phyloP scores from a whole-genome alignment of 495 filamentous ascomycete genomes.

The Endocarpon pusillum region DNA sequence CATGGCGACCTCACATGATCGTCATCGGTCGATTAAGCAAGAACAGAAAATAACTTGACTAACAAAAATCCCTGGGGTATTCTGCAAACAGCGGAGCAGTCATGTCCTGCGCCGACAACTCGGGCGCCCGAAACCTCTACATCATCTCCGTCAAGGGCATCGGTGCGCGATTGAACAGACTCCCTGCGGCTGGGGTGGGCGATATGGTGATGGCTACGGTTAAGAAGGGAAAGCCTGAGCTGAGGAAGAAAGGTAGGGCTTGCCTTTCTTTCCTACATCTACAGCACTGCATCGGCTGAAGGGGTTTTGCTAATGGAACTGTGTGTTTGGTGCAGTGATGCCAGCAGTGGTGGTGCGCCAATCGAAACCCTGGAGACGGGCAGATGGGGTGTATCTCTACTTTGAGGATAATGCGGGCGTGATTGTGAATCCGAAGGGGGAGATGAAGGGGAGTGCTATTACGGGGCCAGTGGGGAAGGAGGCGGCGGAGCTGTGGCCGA shows the following conservation, averaged over 20 bases:
- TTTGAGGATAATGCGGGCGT: conserved; percentile 99
- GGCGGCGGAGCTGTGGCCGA: conserved; percentile 97
- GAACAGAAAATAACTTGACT: conserved; percentile 3
- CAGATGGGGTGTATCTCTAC: conserved; percentile 96
- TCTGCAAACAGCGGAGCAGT: conserved; percentile 60
- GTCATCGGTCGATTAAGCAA: not conserved
- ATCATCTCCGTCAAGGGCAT: conserved; percentile 99
- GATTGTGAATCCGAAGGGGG: conserved; percentile 99
- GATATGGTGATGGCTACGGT: conserved; percentile 99
- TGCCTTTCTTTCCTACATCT: too few species aligned
- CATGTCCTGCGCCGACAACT: conserved; percentile 97
- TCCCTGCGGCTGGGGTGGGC: conserved; percentile 92
- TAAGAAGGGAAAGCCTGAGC: conserved; percentile 99
- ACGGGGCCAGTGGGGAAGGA: conserved; percentile 99
- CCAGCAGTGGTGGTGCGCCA: conserved; percentile 95
- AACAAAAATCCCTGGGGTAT: conserved; percentile 11
- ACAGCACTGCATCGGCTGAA: too few species aligned
- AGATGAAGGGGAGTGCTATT: conserved; percentile 99
- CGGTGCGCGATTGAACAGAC: conserved; percentile 93
- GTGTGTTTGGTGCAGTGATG: conserved; percentile 43
- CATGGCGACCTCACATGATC: not conserved
- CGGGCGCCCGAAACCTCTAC: conserved; percentile 96
- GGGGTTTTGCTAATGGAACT: not conserved
- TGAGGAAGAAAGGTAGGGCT: conserved; percentile 75
- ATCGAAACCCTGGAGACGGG: conserved; percentile 96